These are phyloP conservation scores for Moringa oleifera DNA, from an alignment of 345 rosid species.

Conservation along the genomic window DNA sequence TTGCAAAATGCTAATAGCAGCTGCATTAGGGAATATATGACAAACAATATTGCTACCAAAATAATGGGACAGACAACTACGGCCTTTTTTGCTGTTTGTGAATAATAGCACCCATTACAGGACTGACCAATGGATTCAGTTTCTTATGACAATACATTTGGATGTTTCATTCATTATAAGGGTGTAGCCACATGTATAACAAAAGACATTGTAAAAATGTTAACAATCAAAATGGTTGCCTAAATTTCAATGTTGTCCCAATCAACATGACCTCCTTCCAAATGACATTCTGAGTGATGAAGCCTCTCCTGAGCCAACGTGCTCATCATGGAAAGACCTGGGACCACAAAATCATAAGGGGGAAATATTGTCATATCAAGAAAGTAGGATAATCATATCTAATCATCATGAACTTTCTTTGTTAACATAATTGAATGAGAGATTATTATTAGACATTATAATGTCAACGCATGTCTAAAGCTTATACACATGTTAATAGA, in stretches of 20 bases:
- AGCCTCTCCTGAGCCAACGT: slow-evolving; percentile 39
- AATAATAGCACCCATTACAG: not conserved
- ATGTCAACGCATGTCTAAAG: not conserved
- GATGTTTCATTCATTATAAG: not conserved
- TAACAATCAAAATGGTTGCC: not conserved
- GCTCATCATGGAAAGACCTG: slow-evolving; percentile 56
- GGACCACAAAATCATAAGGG: slow-evolving; percentile 8
- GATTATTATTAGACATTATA: too few relatives aligned
- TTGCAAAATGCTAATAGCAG: too few relatives aligned
- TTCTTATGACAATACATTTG: not conserved
- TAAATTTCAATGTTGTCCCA: slow-evolving; percentile 36
- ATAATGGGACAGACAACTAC: too few relatives aligned
- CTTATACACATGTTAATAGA: not conserved
- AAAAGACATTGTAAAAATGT: too few relatives aligned
- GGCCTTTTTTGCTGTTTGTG: too few relatives aligned
- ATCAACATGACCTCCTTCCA: slow-evolving; percentile 26
- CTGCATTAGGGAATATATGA: too few relatives aligned
- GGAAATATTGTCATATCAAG: not conserved
- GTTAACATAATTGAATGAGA: too few relatives aligned
- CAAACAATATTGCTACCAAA: too few relatives aligned
- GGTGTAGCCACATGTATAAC: too few relatives aligned
- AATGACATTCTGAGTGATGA: slow-evolving; percentile 25
- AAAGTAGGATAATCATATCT: too few relatives aligned
- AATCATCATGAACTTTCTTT: not conserved
- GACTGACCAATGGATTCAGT: not conserved